Conservation (phyloP, 1,284 basidiomycete genomes). For the Puccinia brachypodii region DNA sequence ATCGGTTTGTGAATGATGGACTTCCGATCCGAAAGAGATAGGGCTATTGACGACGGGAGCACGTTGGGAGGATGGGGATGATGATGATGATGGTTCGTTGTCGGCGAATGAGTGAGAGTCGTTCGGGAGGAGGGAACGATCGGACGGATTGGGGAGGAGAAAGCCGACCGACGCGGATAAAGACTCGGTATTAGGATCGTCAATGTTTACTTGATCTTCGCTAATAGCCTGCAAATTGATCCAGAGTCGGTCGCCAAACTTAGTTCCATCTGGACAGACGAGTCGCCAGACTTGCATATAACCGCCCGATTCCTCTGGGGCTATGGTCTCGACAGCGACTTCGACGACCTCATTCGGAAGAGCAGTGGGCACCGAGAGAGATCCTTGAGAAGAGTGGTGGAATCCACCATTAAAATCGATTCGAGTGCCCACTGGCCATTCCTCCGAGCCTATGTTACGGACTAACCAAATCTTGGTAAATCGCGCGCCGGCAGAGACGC, state of each 20-base stretch:
- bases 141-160: constrained; percentile 6
- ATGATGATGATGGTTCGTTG: neutral
- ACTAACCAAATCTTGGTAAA: constrained; percentile 79
- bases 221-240: constrained; percentile 55
- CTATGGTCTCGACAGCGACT: constrained; percentile 73
- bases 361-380: constrained; percentile 62
- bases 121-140: neutral
- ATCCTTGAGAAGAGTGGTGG: constrained; percentile 59
- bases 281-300: constrained; percentile 75
- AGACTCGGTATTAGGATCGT: constrained; percentile 18
- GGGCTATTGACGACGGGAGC: neutral
- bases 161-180: constrained; percentile 41
- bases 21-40: neutral
- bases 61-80: neutral
- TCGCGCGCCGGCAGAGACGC: constrained; percentile 76
- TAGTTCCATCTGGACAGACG: constrained; percentile 63
- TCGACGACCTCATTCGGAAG: constrained; percentile 65
- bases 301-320: constrained; percentile 69
- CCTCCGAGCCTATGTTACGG: constrained; percentile 65
- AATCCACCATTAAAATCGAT: constrained; percentile 70
- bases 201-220: constrained; percentile 26
- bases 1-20: neutral
- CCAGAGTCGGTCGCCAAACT: constrained; percentile 74
- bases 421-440: constrained; percentile 70
- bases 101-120: constrained; percentile 6